Evolutionary conservation across 257 asterid genomes (phyloP).

Genomic region (Dorcoceras hygrometricum): DNA sequence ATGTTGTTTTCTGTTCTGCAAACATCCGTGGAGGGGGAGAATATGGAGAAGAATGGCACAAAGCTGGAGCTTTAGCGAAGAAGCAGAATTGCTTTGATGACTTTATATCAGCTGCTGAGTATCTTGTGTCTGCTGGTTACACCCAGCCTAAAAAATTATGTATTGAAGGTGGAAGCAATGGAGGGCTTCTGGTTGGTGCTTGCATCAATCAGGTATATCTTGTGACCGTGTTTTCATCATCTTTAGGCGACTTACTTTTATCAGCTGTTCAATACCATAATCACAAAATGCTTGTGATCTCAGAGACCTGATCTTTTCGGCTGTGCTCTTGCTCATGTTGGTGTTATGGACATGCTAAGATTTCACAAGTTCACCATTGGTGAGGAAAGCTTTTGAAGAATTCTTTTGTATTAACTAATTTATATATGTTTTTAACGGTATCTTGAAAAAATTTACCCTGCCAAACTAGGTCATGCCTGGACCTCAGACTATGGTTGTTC

Average conservation of each 20-base stretch:
- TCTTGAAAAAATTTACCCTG: background rate
- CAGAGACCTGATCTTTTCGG: constrained; percentile 77
- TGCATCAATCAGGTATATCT: constrained; percentile 56
- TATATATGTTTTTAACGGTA: background rate
- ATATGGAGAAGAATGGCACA: constrained; percentile 76
- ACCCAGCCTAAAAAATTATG: constrained; percentile 55
- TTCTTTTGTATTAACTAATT: background rate
- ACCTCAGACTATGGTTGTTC: constrained; percentile 69
- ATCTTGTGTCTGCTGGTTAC: constrained; percentile 55
- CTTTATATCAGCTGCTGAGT: constrained; percentile 48
- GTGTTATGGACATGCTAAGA: constrained; percentile 75
- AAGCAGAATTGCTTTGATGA: constrained; percentile 67
- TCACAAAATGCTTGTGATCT: constrained; percentile 9
- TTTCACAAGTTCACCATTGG: constrained; percentile 75
- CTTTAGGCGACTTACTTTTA: background rate
- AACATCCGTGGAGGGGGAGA: constrained; percentile 78
- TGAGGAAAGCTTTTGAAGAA: constrained; percentile 17
- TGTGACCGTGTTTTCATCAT: background rate
- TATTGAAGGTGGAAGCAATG: constrained; percentile 73
- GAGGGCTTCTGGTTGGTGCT: constrained; percentile 68
- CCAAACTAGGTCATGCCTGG: constrained; percentile 64
- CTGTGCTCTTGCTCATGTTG: constrained; percentile 73
- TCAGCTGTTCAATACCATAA: background rate
- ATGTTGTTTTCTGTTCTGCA: constrained; percentile 46
- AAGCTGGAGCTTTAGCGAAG: constrained; percentile 53